phyloP scores from a whole-genome alignment of 495 filamentous ascomycete genomes.

The Penicillium desertorum region DNA sequence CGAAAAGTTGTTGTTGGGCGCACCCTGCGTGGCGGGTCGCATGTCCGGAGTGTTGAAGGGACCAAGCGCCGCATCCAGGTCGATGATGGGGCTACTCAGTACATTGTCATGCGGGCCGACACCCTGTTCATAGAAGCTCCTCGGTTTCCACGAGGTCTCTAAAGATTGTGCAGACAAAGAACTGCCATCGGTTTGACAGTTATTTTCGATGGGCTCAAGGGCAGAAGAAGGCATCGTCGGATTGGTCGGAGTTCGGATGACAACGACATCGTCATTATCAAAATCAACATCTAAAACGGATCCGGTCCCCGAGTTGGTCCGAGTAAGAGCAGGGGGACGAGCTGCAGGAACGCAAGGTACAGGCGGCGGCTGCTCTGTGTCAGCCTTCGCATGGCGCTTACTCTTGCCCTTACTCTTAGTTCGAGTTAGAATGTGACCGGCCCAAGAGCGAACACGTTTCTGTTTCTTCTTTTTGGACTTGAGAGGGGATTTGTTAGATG shows the following conservation, averaged over 20 bases:
- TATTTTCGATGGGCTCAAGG: constrained; percentile 22
- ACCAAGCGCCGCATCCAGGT: constrained; percentile 92
- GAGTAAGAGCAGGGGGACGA: constrained; percentile 43
- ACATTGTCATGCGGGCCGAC: constrained; percentile 51
- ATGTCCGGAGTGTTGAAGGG: constrained; percentile 82
- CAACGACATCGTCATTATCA: constrained; percentile 54
- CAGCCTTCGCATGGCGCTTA: constrained; percentile 23
- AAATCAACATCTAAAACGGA: constrained; percentile 52
- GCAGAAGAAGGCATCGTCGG: constrained; percentile 31
- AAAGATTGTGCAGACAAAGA: constrained; percentile 30
- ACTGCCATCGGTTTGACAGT: constrained; percentile 19
- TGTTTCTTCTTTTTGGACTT: constrained; percentile 70
- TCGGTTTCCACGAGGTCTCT: constrained; percentile 49
- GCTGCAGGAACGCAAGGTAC: constrained; percentile 25
- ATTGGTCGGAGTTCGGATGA: constrained; percentile 47
- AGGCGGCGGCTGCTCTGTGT: constrained; percentile 14
- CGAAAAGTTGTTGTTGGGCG: constrained; percentile 57
- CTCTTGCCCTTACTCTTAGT: constrained; percentile 66
- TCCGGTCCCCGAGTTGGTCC: constrained; percentile 44
- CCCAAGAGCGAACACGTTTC: constrained; percentile 80
- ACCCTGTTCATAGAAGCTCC: constrained; percentile 46
- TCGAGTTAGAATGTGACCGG: constrained; percentile 66
- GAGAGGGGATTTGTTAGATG: constrained; percentile 27
- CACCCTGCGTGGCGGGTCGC: constrained; percentile 37
- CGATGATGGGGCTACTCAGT: constrained; percentile 73